phyloP scores from a whole-genome alignment of 2,329 filamentous ascomycete species.

The Talaromyces sp. region DNA sequence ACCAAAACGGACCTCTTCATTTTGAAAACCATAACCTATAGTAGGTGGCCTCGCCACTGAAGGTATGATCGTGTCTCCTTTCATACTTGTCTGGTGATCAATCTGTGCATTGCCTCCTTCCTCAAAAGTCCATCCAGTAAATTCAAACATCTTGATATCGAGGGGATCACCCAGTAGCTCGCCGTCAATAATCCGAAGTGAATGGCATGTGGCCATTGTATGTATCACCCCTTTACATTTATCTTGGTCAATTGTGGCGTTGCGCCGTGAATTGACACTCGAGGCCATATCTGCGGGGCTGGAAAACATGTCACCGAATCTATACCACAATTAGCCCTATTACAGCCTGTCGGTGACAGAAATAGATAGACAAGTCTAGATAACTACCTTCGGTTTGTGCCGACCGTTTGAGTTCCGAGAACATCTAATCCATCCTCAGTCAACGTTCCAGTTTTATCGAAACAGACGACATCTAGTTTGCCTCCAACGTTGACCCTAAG shows the following conservation, averaged over 20 bases:
- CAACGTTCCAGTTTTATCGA: constrained; percentile 97
- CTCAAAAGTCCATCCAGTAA: constrained; percentile 87
- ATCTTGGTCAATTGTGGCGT: constrained; percentile 57
- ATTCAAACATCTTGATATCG: constrained; percentile 98
- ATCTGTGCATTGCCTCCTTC: constrained; percentile 68
- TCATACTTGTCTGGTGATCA: constrained; percentile 59
- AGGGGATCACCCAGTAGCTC: constrained; percentile 90
- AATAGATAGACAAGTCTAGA: not conserved
- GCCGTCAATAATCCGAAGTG: constrained; percentile 76
- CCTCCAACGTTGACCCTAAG: constrained; percentile 84
- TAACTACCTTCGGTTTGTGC: constrained; percentile 48
- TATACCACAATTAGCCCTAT: constrained; percentile 20
- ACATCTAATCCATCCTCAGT: constrained; percentile 96
- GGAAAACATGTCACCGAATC: constrained; percentile 72
- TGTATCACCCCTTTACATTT: constrained; percentile 71
- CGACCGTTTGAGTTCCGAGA: constrained; percentile 76
- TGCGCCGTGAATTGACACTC: constrained; percentile 51
- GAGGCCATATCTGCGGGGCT: constrained; percentile 59
- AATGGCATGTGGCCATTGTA: constrained; percentile 97
- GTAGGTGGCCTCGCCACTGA: constrained; percentile 78
- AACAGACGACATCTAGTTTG: constrained; percentile 93
- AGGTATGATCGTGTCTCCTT: constrained; percentile 69
- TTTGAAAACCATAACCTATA: constrained; percentile 45
- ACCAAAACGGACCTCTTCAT: constrained; percentile 6
- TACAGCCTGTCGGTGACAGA: not conserved